Base-by-base conservation (phyloP, 352 stramenopile species). In the Blastocystis sp. region DNA sequence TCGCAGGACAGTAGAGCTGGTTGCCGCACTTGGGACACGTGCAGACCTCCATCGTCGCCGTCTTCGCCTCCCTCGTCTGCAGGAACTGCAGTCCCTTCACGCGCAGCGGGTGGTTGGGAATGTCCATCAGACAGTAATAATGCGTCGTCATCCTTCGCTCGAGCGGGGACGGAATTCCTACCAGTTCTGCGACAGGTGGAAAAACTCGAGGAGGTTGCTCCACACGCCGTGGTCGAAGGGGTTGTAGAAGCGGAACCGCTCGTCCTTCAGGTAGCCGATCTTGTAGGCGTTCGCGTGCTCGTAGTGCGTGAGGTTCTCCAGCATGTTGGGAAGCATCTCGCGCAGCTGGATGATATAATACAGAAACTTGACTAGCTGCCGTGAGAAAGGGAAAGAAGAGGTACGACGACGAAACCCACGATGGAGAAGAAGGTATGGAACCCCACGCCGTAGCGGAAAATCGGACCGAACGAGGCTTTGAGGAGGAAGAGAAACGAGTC, bases 61-160 rank as follows among this genome's bases (percentile, higher is more conserved):
- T 16, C 32, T 48, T 78, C 27, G 46, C 7, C 11, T 67, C 57
- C 38, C 32, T 67, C 7, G 24, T n/a, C 38, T 78, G 67, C 21
- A 78, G 8, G 24, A 46, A 61, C 9, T 59, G 42, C n/a, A 78
- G 51, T 38, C 67, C 67, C 16, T 61, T 38, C 4, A 78, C 67
- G n/a, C 67, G 67, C 27, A 78, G 67, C 27, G 67, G 67, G 38
- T 78, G 67, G 38, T 78, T 61, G 3, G 67, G 67, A n/a, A 78
- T 78, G 40, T 78, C 67, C 38, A 78, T 48, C 27, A 78, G 67
- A 24, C 38, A 78, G 44, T 78, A 78, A 42, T 78, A 78, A n/a
- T 78, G 40, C 24, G 67, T 78, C 7, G 9, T 57, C 67, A 78
- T 78, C 67, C 67, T 78, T 14, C 38, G 57, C 24, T 51, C 57